These are phyloP conservation scores for Candida ficus DNA, from an alignment of 805 yeast genomes.

Conservation along the genomic window DNA sequence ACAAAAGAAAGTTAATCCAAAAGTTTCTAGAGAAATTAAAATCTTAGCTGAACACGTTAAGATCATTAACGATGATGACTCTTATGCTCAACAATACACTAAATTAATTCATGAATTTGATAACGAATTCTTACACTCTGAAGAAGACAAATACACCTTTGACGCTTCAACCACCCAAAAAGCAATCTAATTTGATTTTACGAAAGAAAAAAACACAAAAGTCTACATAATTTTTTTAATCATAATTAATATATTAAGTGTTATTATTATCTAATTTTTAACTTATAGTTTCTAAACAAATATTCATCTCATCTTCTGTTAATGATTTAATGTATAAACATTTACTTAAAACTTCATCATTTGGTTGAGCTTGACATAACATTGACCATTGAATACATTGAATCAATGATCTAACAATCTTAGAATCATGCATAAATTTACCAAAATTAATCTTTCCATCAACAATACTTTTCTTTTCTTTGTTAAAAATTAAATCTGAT, in stretches of 20 bases:
- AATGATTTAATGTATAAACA: constrained; percentile 77
- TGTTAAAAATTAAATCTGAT: constrained; percentile 73
- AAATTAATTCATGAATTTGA: constrained; percentile 19
- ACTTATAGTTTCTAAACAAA: constrained; percentile 23
- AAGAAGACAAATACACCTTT: constrained; percentile 9
- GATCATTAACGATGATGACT: constrained; percentile 18
- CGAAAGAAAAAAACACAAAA: not conserved
- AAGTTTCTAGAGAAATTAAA: constrained; percentile 12
- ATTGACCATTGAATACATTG: constrained; percentile 84
- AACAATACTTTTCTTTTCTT: constrained; percentile 30
- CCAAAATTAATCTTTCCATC: constrained; percentile 58
- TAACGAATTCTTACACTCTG: constrained; percentile 18
- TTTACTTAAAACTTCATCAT: constrained; percentile 68
- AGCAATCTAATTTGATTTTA: constrained; percentile 1
- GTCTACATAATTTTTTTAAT: too few species aligned
- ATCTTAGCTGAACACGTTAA: constrained; percentile 14
- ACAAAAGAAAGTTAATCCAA: constrained; percentile 21
- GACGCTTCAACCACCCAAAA: constrained; percentile 14
- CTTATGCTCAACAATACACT: constrained; percentile 9
- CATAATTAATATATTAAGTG: not conserved
- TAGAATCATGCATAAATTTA: constrained; percentile 70
- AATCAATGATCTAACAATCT: constrained; percentile 68
- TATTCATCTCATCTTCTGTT: constrained; percentile 64
- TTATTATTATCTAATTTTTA: not conserved
- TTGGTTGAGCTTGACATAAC: constrained; percentile 49